Base-by-base conservation (phyloP, 2,329 filamentous ascomycete species). In the Drechslerella dactyloides region DNA sequence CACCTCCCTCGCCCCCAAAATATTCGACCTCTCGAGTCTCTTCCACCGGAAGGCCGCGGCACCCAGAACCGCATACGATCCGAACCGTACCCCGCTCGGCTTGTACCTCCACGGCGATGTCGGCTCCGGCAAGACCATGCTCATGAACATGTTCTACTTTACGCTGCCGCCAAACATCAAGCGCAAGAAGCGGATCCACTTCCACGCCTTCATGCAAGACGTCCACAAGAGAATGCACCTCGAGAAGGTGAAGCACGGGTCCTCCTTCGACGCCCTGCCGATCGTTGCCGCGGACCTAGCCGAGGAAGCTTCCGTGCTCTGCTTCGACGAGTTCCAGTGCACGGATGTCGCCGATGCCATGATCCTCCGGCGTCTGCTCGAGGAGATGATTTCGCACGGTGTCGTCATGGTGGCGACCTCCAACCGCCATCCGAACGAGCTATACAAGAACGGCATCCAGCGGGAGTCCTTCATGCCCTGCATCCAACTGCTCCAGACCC, bases 141-240 rank as follows among this genome's bases (percentile, higher is more conserved):
- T 99, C 78, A 99, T 99, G 94, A 93, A 99, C 79, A 83, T 99
- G 55, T 82, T 96, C 89, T 54, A 85, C 93, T 54, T 96, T 97
- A 78, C 94, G 97, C 82, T 99, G 97, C 81, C 93, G 97, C 83
- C 96, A 96, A 89, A 89, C 69, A 92, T 97, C 74, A 85, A 84
- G 65, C 86, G 87, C 33, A 97, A 96, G 82, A 96, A 89, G 52
- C 85, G 94, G 53, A 97, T 99, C 77, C 94, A 99, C 82, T 99
- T 99, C 81, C 92, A 97, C 83, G 96, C 96, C 80, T 99, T 99
- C 83, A 99, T 99, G 94, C 94, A 97, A 80, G 90, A 96, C 79
- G 80, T 99, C 97, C 83, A 99, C 99, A 93, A 93, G 97, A 80
- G 90, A 96, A 80, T 97, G 77, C 94, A 97, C 82, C 87, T 87